Base-by-base conservation (phyloP, 2,329 filamentous ascomycete species). In the Cercospora sojina region DNA sequence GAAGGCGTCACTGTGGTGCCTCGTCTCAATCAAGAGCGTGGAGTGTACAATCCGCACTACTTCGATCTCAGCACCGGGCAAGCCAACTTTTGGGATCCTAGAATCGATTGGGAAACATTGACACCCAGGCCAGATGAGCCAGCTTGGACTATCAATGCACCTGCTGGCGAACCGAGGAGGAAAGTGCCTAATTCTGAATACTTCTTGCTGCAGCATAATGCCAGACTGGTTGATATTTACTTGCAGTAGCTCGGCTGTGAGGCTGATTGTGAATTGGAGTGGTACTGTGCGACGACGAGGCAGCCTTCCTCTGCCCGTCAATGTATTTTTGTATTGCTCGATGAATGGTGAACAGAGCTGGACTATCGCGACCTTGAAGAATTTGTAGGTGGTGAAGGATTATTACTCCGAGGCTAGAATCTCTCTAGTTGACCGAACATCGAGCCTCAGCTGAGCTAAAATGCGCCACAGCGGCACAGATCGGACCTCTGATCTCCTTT, bases 31-130 rank as follows among this genome's bases (percentile, higher is more conserved):
- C 43, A 12, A 23, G 47, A 43, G 1, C 12, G 18, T 8, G 57
- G 56, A 6, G 38, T 49, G 6, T 53, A 61, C 25, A 16, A 57
- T 18, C 25, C 49, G 16, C 57, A 61, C 18, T 67, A 53, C 31
- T 18, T 38, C 2, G 35, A 64, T 31, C n/a, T 27, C 12, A 29
- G 18, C 8, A 64, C 57, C 31, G 65, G 35, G 1, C 13, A 57
- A 25, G 23, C 6, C 18, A 58, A 27, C 10, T 67, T 61, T 38
- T 67, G 65, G 65, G 65, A 67, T 27, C 65, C 65, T 5, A 64
- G 65, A 47, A 61, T 67, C 20, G 58, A 67, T n/a, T 67, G 65
- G 65, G 38, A 47, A 1, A 23, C 31, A 3, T 23, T 61, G 4
- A 57, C 23, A 18, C 32, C 61, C 20, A 38, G 23, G 12, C 13